phyloP scores from a whole-genome alignment of 2,329 filamentous ascomycete species.

The Cordyceps javanica region DNA sequence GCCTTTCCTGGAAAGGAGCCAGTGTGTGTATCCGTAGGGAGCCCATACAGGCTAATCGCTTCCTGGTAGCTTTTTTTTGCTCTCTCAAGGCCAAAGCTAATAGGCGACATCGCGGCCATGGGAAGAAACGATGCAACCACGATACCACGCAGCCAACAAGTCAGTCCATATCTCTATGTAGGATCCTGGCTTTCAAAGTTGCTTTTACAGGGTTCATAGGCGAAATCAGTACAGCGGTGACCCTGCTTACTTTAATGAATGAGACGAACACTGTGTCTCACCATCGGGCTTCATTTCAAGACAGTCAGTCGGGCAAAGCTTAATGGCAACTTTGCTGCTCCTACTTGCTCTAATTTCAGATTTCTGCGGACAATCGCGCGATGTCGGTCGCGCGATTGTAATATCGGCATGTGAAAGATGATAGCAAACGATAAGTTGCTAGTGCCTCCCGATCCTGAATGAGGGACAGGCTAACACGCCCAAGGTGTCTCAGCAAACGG shows the following conservation, averaged over 20 bases:
- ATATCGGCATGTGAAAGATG: not conserved
- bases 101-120: too few species aligned
- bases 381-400: not conserved
- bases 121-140: not conserved
- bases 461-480: not conserved
- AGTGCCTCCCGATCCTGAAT: not conserved
- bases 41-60: slow-evolving; percentile 3
- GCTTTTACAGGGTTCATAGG: not conserved
- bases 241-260: not conserved
- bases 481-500: not conserved
- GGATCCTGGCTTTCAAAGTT: not conserved
- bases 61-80: not conserved
- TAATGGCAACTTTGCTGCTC: not conserved
- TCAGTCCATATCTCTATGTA: not conserved
- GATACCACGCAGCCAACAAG: too few species aligned
- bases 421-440: not conserved
- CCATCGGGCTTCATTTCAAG: not conserved
- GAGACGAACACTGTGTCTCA: not conserved
- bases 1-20: not conserved
- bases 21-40: not conserved
- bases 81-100: too few species aligned
- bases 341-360: not conserved
- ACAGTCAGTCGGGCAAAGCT: not conserved
- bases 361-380: too few species aligned
- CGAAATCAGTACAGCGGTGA: not conserved